Evolutionary conservation across 2,329 filamentous ascomycete genomes (phyloP).

Genomic region (Cyclaneusma minus): DNA sequence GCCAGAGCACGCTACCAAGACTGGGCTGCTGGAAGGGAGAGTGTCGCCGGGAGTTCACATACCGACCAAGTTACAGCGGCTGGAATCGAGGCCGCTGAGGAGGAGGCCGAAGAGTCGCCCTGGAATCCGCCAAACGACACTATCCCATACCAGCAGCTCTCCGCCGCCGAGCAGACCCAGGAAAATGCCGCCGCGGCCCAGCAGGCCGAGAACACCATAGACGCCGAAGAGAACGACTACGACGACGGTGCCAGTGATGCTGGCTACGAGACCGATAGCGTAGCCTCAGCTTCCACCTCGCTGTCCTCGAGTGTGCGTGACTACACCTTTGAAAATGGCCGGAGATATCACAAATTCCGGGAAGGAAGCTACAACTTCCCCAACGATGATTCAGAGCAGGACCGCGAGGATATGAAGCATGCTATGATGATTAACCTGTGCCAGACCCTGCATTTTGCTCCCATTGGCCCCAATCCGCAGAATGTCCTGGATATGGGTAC

Average conservation of each 20-base stretch:
- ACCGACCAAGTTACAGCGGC: too few species aligned
- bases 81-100: too few species aligned
- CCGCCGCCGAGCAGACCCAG: constrained; percentile 7
- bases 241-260: constrained; percentile 9
- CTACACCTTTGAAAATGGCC: constrained; percentile 40
- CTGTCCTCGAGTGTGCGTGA: constrained; percentile 25
- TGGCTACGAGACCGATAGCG: constrained; percentile 15
- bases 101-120: too few species aligned
- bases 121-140: neutral
- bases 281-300: constrained; percentile 11
- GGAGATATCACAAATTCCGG: constrained; percentile 39
- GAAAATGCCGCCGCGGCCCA: constrained; percentile 8
- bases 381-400: constrained; percentile 44
- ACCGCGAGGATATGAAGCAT: constrained; percentile 41
- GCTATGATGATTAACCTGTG: constrained; percentile 25
- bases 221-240: constrained; percentile 10
- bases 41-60: too few species aligned
- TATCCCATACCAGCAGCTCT: constrained; percentile 4
- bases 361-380: constrained; percentile 41
- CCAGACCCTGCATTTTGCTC: constrained; percentile 33
- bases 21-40: too few species aligned
- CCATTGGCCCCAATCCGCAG: constrained; percentile 29
- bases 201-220: constrained; percentile 15
- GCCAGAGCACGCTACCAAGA: too few species aligned
- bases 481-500: constrained; percentile 41